Conservation (phyloP, 495 filamentous ascomycete genomes). For the Trichoderma reesei region DNA sequence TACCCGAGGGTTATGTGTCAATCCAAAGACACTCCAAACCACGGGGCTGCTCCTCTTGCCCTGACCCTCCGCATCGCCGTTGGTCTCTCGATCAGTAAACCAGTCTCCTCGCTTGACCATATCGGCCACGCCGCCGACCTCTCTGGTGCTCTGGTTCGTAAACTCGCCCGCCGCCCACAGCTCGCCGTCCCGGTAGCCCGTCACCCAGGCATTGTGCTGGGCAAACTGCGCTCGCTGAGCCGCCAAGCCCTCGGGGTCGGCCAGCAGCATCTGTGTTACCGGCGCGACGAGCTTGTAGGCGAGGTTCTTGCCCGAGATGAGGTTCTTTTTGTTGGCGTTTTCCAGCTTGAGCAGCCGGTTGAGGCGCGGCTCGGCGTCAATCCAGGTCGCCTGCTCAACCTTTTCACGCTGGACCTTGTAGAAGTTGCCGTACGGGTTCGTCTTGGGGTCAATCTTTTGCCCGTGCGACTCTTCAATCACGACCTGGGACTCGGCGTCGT, state of each 20-base stretch:
- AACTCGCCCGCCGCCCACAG: conserved; percentile 66
- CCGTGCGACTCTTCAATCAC: conserved; percentile 54
- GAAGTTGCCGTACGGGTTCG: conserved; percentile 66
- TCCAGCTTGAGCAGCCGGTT: conserved; percentile 73
- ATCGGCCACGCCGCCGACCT: conserved; percentile 21
- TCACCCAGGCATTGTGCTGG: conserved; percentile 63
- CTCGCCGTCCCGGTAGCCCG: conserved; percentile 58
- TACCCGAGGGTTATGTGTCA: conserved; percentile 49
- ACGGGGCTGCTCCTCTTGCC: conserved; percentile 32
- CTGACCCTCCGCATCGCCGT: not conserved
- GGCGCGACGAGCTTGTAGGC: conserved; percentile 62
- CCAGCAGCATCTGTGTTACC: conserved; percentile 63
- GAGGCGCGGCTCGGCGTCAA: conserved; percentile 48
- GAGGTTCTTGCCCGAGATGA: conserved; percentile 59
- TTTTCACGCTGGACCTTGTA: conserved; percentile 57
- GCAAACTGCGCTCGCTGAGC: conserved; percentile 63
- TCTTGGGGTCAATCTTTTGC: conserved; percentile 36
- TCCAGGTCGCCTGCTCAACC: conserved; percentile 48
- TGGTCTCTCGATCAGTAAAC: conserved; percentile 18
- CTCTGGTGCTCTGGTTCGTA: conserved; percentile 65
- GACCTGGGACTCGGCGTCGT: conserved; percentile 56
- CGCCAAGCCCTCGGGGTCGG: conserved; percentile 50
- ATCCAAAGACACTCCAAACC: conserved; percentile 47
- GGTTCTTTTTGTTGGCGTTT: conserved; percentile 54
- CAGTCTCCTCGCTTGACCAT: conserved; percentile 27